Evolutionary conservation across 2,329 filamentous ascomycete species (phyloP).

Genomic region (Scytalidium sp.): DNA sequence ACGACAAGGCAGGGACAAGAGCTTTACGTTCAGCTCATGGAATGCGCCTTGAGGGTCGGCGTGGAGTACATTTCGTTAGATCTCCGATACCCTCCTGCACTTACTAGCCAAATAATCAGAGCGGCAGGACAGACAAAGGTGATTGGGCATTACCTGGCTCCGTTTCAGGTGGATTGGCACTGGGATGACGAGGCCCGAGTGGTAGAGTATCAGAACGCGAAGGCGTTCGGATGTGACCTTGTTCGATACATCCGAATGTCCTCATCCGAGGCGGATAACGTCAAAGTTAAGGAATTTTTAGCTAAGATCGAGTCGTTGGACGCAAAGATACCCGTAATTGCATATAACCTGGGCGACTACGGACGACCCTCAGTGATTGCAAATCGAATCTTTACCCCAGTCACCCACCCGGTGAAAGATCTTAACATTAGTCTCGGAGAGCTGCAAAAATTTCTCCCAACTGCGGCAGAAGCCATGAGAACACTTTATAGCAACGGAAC

Average conservation of each 20-base stretch:
- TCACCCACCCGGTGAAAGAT: conserved; percentile 52
- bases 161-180: conserved; percentile 26
- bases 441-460: conserved; percentile 34
- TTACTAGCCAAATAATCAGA: conserved; percentile 41
- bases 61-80: conserved; percentile 66
- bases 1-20: conserved; percentile 19
- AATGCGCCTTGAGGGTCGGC: conserved; percentile 62
- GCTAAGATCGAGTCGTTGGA: conserved; percentile 21
- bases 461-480: conserved; percentile 59
- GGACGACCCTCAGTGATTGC: conserved; percentile 54
- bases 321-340: conserved; percentile 34
- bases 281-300: conserved; percentile 25
- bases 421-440: conserved; percentile 43
- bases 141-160: conserved; percentile 46
- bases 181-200: conserved; percentile 50
- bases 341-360: conserved; percentile 52
- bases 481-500: conserved; percentile 66
- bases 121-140: conserved; percentile 49
- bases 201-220: conserved; percentile 46
- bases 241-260: conserved; percentile 53
- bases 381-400: conserved; percentile 54
- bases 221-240: conserved; percentile 49
- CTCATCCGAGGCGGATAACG: conserved; percentile 47
- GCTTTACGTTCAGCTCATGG: conserved; percentile 54
- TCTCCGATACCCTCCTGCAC: conserved; percentile 47